phyloP scores from a whole-genome alignment of 495 filamentous ascomycete genomes.

The Neurospora sublineolata region DNA sequence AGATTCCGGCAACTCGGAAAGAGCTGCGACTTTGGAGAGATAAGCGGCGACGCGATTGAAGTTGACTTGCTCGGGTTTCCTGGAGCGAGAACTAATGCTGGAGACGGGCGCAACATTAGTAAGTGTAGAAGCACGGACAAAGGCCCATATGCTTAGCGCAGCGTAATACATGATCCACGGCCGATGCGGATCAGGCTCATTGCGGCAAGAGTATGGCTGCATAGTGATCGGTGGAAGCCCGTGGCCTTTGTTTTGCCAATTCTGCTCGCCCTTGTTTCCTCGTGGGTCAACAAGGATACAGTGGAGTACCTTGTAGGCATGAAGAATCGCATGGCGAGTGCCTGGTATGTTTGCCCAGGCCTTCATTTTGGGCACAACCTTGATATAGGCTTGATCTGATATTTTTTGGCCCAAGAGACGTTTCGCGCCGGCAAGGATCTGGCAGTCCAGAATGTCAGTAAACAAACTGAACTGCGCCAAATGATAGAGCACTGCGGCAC shows the following conservation, averaged over 20 bases:
- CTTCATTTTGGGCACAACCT: slow-evolving; percentile 70
- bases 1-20: slow-evolving; percentile 26
- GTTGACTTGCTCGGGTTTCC: slow-evolving; percentile 18
- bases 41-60: slow-evolving; percentile 28
- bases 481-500: slow-evolving; percentile 77
- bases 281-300: slow-evolving; percentile 56
- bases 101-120: not conserved
- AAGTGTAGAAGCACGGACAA: slow-evolving; percentile 53
- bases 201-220: slow-evolving; percentile 60
- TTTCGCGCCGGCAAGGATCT: slow-evolving; percentile 80
- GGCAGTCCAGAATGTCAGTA: slow-evolving; percentile 87
- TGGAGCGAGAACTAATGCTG: slow-evolving; percentile 44
- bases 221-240: slow-evolving; percentile 23
- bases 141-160: slow-evolving; percentile 83
- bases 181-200: slow-evolving; percentile 80
- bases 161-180: slow-evolving; percentile 97
- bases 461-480: slow-evolving; percentile 93
- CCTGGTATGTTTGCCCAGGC: slow-evolving; percentile 73
- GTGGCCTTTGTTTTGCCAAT: slow-evolving; percentile 14
- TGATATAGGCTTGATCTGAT: slow-evolving; percentile 64
- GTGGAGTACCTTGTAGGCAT: slow-evolving; percentile 76
- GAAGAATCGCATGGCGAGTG: slow-evolving; percentile 82
- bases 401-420: slow-evolving; percentile 78
- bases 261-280: slow-evolving; percentile 18
- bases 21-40: slow-evolving; percentile 27